These are phyloP conservation scores for Kodamaea neixiangensis DNA, from an alignment of 805 yeast species.

Conservation along the genomic window DNA sequence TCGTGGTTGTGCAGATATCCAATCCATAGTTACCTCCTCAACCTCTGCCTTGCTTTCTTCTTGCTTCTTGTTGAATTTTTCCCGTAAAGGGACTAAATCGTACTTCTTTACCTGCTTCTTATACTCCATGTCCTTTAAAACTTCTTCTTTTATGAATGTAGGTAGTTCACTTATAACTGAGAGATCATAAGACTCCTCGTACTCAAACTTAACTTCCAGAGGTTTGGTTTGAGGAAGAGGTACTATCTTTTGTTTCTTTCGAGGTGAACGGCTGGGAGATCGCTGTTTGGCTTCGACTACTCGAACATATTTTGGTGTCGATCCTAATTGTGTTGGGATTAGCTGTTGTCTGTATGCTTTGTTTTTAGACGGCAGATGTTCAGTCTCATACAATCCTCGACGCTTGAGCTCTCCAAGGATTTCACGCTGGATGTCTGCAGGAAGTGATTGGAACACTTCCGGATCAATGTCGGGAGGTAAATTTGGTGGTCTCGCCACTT, in stretches of 20 bases:
- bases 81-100: slow-evolving; percentile 27
- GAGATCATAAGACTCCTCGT: slow-evolving; percentile 35
- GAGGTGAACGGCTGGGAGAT: slow-evolving; percentile 25
- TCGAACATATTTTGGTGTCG: slow-evolving; percentile 30
- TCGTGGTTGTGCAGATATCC: slow-evolving; percentile 24
- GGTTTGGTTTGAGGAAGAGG: slow-evolving; percentile 14
- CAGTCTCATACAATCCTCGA: slow-evolving; percentile 33
- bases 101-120: slow-evolving; percentile 27
- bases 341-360: slow-evolving; percentile 40
- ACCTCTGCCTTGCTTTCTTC: slow-evolving; percentile 15
- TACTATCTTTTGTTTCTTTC: slow-evolving; percentile 13
- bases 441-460: slow-evolving; percentile 65
- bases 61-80: slow-evolving; percentile 22
- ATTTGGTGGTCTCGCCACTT: not conserved
- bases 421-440: slow-evolving; percentile 65
- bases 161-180: slow-evolving; percentile 41
- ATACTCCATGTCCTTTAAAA: slow-evolving; percentile 35
- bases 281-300: slow-evolving; percentile 29
- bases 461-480: slow-evolving; percentile 49
- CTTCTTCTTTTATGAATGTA: slow-evolving; percentile 36
- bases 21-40: slow-evolving; percentile 18
- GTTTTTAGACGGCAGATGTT: slow-evolving; percentile 3
- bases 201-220: slow-evolving; percentile 17
- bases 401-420: slow-evolving; percentile 52
- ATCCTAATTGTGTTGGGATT: slow-evolving; percentile 34